Conservation (phyloP, 2,329 filamentous ascomycete genomes). For the Coniochaeta ligniaria region DNA sequence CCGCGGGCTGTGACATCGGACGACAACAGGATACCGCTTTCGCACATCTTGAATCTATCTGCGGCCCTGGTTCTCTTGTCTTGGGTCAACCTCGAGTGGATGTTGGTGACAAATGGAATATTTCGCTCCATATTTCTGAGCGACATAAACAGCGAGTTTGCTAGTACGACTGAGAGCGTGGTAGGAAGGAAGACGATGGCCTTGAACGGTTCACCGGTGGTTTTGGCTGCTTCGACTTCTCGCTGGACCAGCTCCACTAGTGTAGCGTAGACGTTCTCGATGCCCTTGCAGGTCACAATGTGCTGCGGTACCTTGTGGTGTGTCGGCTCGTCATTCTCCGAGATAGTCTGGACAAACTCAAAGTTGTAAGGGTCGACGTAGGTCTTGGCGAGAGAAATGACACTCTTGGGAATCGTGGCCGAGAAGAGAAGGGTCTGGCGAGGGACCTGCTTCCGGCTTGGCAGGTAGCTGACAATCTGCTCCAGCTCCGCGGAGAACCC, state of each 20-base stretch:
- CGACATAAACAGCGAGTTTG: constrained; percentile 48
- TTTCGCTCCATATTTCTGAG: constrained; percentile 34
- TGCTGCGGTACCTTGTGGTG: constrained; percentile 81
- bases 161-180: constrained; percentile 64
- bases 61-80: constrained; percentile 60
- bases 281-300: constrained; percentile 57
- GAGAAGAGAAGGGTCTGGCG: constrained; percentile 94
- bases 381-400: constrained; percentile 68
- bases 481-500: constrained; percentile 65
- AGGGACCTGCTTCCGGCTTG: constrained; percentile 52
- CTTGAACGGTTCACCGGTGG: constrained; percentile 65
- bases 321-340: constrained; percentile 73
- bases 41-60: constrained; percentile 60
- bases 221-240: constrained; percentile 36
- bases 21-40: constrained; percentile 61
- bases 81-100: constrained; percentile 77
- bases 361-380: constrained; percentile 76
- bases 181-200: constrained; percentile 90
- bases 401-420: constrained; percentile 80
- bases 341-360: constrained; percentile 85
- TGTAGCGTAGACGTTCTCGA: constrained; percentile 70
- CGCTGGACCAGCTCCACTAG: constrained; percentile 68
- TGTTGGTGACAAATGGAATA: constrained; percentile 40
- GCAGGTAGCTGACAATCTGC: constrained; percentile 55
- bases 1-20: constrained; percentile 76